Conservation (phyloP, 2,329 filamentous ascomycete species). For the Paraconiothyrium brasiliense region DNA sequence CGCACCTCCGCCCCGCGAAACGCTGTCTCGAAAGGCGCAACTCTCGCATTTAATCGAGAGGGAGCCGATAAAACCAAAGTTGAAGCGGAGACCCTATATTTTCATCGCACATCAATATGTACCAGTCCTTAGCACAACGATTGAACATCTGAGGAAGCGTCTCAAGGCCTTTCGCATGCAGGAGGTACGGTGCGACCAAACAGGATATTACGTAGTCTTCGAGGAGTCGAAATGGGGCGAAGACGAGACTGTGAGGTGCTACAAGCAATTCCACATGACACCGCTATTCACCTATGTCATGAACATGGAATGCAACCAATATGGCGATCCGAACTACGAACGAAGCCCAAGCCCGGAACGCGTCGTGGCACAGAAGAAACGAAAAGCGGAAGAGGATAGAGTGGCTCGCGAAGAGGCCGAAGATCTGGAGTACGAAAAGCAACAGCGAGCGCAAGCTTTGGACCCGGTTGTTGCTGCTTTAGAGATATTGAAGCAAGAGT, state of each 20-base stretch:
- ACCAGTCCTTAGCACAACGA: conserved; percentile 83
- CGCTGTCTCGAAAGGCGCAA: conserved; percentile 56
- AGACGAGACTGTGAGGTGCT: conserved; percentile 83
- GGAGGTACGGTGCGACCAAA: conserved; percentile 82
- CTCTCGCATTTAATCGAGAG: conserved; percentile 67
- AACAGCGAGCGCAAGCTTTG: conserved; percentile 83
- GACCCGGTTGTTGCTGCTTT: conserved; percentile 90
- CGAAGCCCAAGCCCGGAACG: conserved; percentile 62
- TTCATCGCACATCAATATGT: conserved; percentile 89
- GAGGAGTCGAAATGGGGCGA: conserved; percentile 79
- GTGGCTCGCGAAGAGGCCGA: conserved; percentile 77
- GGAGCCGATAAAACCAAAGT: conserved; percentile 71
- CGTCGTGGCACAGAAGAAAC: conserved; percentile 59
- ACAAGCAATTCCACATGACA: conserved; percentile 78
- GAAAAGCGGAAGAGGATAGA: conserved; percentile 72
- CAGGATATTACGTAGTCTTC: conserved; percentile 93
- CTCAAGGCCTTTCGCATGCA: conserved; percentile 84
- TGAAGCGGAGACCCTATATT: conserved; percentile 85
- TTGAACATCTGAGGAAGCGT: conserved; percentile 89
- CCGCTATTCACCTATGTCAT: conserved; percentile 92
- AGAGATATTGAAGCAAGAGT: conserved; percentile 78
- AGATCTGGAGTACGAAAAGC: conserved; percentile 90
- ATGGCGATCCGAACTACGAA: conserved; percentile 71
- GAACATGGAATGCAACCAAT: conserved; percentile 84
- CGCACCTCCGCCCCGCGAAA: conserved; percentile 46